Evolutionary conservation across 495 filamentous ascomycete genomes (phyloP), one percentile per base, ranked within the genome.

Genomic region (Daldinia grandis): DNA sequence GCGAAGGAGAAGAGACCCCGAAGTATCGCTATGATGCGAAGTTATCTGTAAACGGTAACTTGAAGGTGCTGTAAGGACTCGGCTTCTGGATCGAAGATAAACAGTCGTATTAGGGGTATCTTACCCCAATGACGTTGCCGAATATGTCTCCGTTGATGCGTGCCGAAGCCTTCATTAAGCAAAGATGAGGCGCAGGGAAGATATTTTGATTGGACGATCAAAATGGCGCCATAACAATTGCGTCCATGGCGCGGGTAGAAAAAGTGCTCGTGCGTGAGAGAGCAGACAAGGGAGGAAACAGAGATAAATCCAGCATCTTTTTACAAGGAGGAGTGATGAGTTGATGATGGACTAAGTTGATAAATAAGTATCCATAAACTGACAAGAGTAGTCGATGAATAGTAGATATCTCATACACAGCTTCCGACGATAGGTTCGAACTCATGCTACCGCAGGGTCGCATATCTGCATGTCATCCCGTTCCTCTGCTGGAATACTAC

Each of bases 401-500:
- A 51, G 12, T n/a, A 51, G 15, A 51, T 28, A 28, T 30, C 7
- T 28, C 12, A 51, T 27, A 53, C 5, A 28, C 7, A 27, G 2
- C 14, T 30, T 53, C 14, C 10, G 5, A 27, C 25, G 12, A 53
- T 8, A 53, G 30, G 24, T 25, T 53, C 25, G 21, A 8, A 21
- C 17, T 30, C 21, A 28, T 53, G 25, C 5, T 53, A 53, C 47
- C 6, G n/a, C 27, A 44, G 47, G 15, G 60, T 69, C 42, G n/a
- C 28, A 62, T 69, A 17, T 63, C 62, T 71, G 62, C 68, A 66
- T 61, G 68, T 62, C 68, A 71, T 71, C 60, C 63, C 58, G 63
- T 60, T 28, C 25, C 44, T 64, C 40, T 68, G n/a, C 5, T 51
- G 37, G n/a, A 58, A 63, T 59, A 25, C 44, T 55, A 58, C 60